Evolutionary conservation across 2,329 filamentous ascomycete genomes (phyloP), one percentile per base, ranked within the genome.

Genomic region (Karstenula rhodostoma): DNA sequence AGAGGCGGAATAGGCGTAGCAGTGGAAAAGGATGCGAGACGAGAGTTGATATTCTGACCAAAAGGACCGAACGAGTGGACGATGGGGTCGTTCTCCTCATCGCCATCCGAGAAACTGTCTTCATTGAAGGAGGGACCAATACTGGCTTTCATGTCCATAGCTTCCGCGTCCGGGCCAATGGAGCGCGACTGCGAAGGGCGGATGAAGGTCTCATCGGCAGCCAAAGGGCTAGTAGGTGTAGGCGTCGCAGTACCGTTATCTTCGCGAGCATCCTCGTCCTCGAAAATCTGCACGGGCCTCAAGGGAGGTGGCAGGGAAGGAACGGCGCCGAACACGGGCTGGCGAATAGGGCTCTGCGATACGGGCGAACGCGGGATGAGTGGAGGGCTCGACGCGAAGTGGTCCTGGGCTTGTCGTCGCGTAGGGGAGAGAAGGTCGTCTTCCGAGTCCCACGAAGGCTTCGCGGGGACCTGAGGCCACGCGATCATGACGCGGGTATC

Each of bases 31-130:
- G 91, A 92, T 23, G 92, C 91, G 76, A 97, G 86, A 27, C 92
- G 89, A 62, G 87, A 87, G n/a, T 94, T 88, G 40, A 97, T 84
- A 73, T 97, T 92, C 56, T 91, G 91, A 44, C 93, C 93, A 72
- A 92, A 96, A 0, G 93, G 93, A 17, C 93, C 94, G 67, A 97
- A 97, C 0, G 94, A 97, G 77, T 95, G 92, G 19, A 97, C 84
- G 57, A 97, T 89, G 2, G 94, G 94, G 68, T 98, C 95, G 65
- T 97, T 97, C 79, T 98, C 94, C 81, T 97, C 94, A 94, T 90
- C 76, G 8, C 65, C 74, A 64, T 96, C 88, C 53, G 92, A 89
- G 56, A 90, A 87, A 19, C 93, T 88, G 19, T 90, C 88, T 5
- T 80, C 67, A 15, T 63, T 66, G 32, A 77, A 74, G 23, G 72